Percentiles rank a stretch among this genome's conserved stretches.
Conservation (phyloP, 2,329 filamentous ascomycete species). For the Cadophora sp. region DNA sequence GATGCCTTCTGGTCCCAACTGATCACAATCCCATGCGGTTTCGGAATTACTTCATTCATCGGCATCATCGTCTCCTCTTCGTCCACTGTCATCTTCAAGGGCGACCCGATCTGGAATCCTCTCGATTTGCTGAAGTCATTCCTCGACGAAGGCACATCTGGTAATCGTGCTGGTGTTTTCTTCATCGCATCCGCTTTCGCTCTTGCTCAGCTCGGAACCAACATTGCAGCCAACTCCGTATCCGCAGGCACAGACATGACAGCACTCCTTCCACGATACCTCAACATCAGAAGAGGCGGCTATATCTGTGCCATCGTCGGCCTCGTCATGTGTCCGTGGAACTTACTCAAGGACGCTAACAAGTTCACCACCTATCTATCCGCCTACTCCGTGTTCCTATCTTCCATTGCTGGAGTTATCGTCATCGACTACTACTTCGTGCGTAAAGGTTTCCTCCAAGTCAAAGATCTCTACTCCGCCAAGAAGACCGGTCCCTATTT, state of each 20-base stretch:
- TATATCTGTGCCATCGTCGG: constrained; percentile 84
- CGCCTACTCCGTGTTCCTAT: constrained; percentile 93
- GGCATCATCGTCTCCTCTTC: constrained; percentile 80
- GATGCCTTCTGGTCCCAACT: constrained; percentile 85
- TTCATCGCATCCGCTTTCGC: constrained; percentile 74
- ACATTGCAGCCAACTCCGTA: constrained; percentile 86
- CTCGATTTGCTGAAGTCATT: constrained; percentile 71
- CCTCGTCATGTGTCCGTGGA: constrained; percentile 87
- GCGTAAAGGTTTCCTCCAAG: constrained; percentile 79
- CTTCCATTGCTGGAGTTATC: constrained; percentile 91
- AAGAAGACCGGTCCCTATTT: constrained; percentile 74
- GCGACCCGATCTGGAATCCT: constrained; percentile 75
- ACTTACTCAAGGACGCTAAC: constrained; percentile 76
- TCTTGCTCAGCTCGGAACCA: constrained; percentile 83
- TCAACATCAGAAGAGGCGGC: constrained; percentile 86
- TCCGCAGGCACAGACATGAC: constrained; percentile 81
- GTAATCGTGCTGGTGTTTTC: constrained; percentile 77
- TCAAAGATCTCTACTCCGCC: constrained; percentile 80
- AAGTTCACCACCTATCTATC: constrained; percentile 92
- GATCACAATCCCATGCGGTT: constrained; percentile 73
- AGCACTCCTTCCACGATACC: constrained; percentile 77
- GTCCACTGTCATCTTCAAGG: constrained; percentile 69
- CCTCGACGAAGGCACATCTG: constrained; percentile 71
- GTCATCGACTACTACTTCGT: constrained; percentile 83
- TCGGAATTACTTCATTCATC: constrained; percentile 83